Percentiles rank a stretch among this genome's conserved stretches.
Evolutionary conservation across 192 early-diverging fungal species (phyloP).

Genomic region (Chytriomyces confervae): DNA sequence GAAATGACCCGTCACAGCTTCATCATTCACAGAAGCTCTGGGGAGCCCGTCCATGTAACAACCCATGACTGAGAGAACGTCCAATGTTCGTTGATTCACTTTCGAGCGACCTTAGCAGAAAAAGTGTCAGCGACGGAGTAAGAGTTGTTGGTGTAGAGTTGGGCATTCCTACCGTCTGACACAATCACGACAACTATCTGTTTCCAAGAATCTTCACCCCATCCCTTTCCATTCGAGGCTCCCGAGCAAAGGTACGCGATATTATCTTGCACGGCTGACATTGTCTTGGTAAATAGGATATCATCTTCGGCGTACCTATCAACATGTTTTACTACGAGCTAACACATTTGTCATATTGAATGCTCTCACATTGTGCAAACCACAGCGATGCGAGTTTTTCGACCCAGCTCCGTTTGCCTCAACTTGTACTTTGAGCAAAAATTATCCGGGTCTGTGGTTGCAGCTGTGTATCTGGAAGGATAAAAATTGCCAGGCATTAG

Average conservation of each 20-base stretch:
- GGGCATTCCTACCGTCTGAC: slow-evolving; percentile 66
- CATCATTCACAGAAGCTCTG: slow-evolving; percentile 49
- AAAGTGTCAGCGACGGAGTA: neutral
- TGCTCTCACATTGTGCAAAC: slow-evolving; percentile 74
- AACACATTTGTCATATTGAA: neutral
- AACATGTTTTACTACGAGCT: slow-evolving; percentile 5
- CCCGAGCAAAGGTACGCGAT: slow-evolving; percentile 67
- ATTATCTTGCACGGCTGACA: slow-evolving; percentile 69
- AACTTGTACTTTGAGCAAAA: slow-evolving; percentile 68
- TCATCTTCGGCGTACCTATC: slow-evolving; percentile 71
- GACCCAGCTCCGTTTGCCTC: slow-evolving; percentile 57
- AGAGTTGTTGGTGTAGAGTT: neutral
- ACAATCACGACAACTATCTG: slow-evolving; percentile 76
- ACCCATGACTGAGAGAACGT: slow-evolving; percentile 69
- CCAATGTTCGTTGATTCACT: slow-evolving; percentile 75
- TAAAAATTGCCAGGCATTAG: neutral
- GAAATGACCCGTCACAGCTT: slow-evolving; percentile 55
- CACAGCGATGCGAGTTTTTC: slow-evolving; percentile 70
- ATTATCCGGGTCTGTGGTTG: slow-evolving; percentile 70
- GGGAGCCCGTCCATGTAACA: slow-evolving; percentile 59
- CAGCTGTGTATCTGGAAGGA: slow-evolving; percentile 66
- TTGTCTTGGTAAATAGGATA: slow-evolving; percentile 65
- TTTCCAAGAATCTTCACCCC: slow-evolving; percentile 71
- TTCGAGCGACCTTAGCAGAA: slow-evolving; percentile 68
- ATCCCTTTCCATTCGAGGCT: slow-evolving; percentile 54